Evolutionary conservation across 2,329 filamentous ascomycete species (phyloP).

Genomic region (Xylariaceae sp.): DNA sequence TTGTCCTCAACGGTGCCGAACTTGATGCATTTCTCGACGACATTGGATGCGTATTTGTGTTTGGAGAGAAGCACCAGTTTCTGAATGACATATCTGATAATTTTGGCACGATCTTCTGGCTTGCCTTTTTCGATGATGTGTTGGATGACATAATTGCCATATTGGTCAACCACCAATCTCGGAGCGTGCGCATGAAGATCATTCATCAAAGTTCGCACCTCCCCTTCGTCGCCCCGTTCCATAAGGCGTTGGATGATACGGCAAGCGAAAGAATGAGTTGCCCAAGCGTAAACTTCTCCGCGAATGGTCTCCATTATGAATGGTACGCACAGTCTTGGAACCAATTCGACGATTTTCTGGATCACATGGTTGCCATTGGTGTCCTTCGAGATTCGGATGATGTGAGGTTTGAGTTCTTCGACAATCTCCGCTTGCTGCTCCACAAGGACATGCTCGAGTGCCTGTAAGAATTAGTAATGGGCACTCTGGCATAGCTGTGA

Average conservation of each 20-base stretch:
- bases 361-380: conserved; percentile 96
- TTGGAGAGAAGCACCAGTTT: conserved; percentile 75
- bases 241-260: conserved; percentile 90
- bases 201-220: conserved; percentile 67
- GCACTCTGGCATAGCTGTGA: neutral
- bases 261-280: conserved; percentile 81
- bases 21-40: conserved; percentile 88
- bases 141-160: conserved; percentile 94
- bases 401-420: conserved; percentile 72
- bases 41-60: conserved; percentile 96
- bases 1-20: conserved; percentile 67
- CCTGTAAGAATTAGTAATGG: conserved; percentile 46
- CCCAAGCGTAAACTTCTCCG: conserved; percentile 68
- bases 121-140: conserved; percentile 81
- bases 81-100: conserved; percentile 69
- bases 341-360: conserved; percentile 83
- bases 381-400: conserved; percentile 75
- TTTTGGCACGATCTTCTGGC: conserved; percentile 64
- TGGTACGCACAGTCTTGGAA: conserved; percentile 72
- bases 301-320: conserved; percentile 82
- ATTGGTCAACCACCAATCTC: conserved; percentile 78
- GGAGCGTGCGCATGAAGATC: conserved; percentile 73
- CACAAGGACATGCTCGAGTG: conserved; percentile 83
- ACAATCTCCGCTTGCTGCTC: conserved; percentile 85
- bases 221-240: conserved; percentile 70